Evolutionary conservation across 192 early-diverging fungal genomes (phyloP).

Genomic region (Entomortierella beljakovae): DNA sequence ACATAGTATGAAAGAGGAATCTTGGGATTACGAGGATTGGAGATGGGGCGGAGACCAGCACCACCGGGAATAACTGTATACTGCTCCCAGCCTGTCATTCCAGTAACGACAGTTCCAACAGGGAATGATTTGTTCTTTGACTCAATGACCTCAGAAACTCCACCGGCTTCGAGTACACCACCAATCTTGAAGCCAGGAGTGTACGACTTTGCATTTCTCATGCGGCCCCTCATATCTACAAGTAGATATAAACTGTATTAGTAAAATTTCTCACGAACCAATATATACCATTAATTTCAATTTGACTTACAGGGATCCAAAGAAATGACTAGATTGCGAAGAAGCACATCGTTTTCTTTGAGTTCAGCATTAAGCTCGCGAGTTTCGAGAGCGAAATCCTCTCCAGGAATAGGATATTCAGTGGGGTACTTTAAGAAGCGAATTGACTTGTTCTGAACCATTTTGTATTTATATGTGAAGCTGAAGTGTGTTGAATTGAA

Average conservation of each 20-base stretch:
- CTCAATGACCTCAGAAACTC: constrained; percentile 77
- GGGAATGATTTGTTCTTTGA: constrained; percentile 68
- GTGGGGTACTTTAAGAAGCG: constrained; percentile 58
- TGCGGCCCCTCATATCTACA: constrained; percentile 55
- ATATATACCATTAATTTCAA: constrained; percentile 22
- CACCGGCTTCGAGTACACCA: constrained; percentile 69
- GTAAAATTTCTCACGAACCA: neutral
- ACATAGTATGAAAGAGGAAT: constrained; percentile 41
- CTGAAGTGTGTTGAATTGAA: neutral
- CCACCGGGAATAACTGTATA: constrained; percentile 31
- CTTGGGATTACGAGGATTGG: constrained; percentile 28
- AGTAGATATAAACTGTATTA: constrained; percentile 30
- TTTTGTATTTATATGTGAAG: constrained; percentile 18
- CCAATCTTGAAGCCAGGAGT: constrained; percentile 50
- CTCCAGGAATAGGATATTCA: constrained; percentile 56
- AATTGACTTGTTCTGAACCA: constrained; percentile 62
- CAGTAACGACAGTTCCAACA: constrained; percentile 73
- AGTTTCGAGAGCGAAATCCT: constrained; percentile 63
- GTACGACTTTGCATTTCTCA: constrained; percentile 39
- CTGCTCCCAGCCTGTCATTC: constrained; percentile 61
- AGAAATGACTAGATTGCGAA: constrained; percentile 76
- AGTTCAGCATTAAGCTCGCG: constrained; percentile 61
- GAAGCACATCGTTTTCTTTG: constrained; percentile 59
- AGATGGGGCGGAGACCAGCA: constrained; percentile 21
- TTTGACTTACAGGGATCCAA: constrained; percentile 82